phyloP scores from a whole-genome alignment of 1,284 basidiomycete species.

The Psilocybe mexicana region DNA sequence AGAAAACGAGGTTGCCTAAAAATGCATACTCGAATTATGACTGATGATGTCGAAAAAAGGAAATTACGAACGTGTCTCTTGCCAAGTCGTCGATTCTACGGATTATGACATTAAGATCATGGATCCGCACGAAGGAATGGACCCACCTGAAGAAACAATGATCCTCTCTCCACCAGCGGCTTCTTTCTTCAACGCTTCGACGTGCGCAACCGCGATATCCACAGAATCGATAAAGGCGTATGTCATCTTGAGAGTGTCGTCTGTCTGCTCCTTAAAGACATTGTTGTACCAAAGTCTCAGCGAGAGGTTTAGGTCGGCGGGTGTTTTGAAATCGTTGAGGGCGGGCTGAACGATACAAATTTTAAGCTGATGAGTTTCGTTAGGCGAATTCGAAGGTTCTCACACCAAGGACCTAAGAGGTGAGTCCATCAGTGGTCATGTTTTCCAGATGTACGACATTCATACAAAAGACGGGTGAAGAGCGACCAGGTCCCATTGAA shows the following conservation, averaged over 20 bases:
- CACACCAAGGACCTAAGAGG: conserved; percentile 3
- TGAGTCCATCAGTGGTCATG: not conserved
- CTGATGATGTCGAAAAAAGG: not conserved
- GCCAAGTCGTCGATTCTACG: conserved; percentile 3
- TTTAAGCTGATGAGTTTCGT: not conserved
- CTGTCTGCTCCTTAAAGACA: conserved; percentile 1
- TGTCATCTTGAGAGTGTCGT: conserved; percentile 4
- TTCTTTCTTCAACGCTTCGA: conserved; percentile 25
- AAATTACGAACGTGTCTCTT: conserved; percentile 1
- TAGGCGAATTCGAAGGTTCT: not conserved
- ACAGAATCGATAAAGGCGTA: conserved; percentile 25
- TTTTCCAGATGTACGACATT: not conserved
- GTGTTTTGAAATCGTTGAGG: conserved; percentile 8
- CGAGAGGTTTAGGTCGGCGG: conserved; percentile 5
- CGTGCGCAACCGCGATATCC: conserved; percentile 29
- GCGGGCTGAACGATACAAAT: conserved; percentile 5
- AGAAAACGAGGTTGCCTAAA: conserved; percentile 12
- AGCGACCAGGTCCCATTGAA: conserved; percentile 42
- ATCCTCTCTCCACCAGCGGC: conserved; percentile 33
- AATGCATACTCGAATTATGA: not conserved
- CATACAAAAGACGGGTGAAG: conserved; percentile 43
- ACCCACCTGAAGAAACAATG: conserved; percentile 22
- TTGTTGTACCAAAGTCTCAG: conserved; percentile 2
- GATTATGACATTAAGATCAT: not conserved
- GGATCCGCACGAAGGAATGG: not conserved